Percentiles rank a stretch among this genome's conserved stretches.
Evolutionary conservation across 345 rosid species (phyloP).

Genomic region (Crucihimalaya himalaica): DNA sequence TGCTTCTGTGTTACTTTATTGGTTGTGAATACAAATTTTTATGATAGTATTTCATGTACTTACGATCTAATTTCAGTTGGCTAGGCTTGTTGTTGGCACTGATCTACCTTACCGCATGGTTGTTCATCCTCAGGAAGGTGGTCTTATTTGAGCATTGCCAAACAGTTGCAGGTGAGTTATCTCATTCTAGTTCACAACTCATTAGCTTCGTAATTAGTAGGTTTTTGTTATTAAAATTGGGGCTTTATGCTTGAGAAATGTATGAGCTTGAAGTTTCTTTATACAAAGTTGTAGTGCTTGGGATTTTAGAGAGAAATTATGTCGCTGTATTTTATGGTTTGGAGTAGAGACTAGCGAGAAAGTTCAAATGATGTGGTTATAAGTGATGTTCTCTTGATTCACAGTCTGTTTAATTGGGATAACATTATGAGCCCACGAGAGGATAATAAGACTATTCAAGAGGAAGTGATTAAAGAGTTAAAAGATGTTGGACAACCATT

Average conservation of each 20-base stretch:
- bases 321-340: not conserved
- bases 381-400: conserved; percentile 13
- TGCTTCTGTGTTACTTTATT: not conserved
- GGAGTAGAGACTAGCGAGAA: conserved; percentile 13
- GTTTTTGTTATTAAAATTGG: not conserved
- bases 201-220: not conserved
- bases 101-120: conserved; percentile 86
- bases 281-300: not conserved
- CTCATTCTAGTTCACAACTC: not conserved
- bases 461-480: conserved; percentile 55
- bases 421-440: conserved; percentile 43
- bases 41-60: not conserved
- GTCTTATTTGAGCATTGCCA: conserved; percentile 72
- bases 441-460: conserved; percentile 48
- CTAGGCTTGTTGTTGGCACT: conserved; percentile 57
- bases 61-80: conserved; percentile 46
- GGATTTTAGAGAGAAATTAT: not conserved
- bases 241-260: not conserved
- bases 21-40: not conserved
- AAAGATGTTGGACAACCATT: conserved; percentile 72
- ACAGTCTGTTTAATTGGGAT: conserved; percentile 79
- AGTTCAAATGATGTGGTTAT: not conserved
- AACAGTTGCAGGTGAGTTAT: conserved; percentile 64
- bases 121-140: conserved; percentile 77
- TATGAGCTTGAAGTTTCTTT: conserved; percentile 17